phyloP scores from a whole-genome alignment of 1,284 basidiomycete species.

The Farysia itapuensis region DNA sequence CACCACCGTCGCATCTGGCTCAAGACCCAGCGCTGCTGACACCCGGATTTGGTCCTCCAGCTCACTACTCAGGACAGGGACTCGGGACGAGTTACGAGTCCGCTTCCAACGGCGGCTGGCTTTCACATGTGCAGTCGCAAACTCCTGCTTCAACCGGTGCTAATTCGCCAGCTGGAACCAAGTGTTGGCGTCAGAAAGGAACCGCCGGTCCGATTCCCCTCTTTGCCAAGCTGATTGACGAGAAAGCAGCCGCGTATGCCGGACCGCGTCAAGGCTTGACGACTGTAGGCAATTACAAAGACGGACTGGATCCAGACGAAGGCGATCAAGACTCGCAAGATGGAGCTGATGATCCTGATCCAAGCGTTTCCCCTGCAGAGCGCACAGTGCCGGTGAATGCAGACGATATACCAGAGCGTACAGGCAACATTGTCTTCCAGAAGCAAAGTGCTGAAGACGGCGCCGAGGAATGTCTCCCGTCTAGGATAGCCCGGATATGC shows the following conservation, averaged over 20 bases:
- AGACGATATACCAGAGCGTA: conserved; percentile 4
- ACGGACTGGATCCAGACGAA: conserved; percentile 45
- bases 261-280: conserved; percentile 16
- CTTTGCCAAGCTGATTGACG: conserved; percentile 17
- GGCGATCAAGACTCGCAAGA: conserved; percentile 41
- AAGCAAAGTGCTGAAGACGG: conserved; percentile 64
- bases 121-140: too few relatives aligned
- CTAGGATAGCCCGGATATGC: conserved; percentile 67
- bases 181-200: too few relatives aligned
- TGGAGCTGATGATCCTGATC: conserved; percentile 9
- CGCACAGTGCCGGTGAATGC: neutral
- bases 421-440: conserved; percentile 72
- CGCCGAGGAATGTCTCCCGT: conserved; percentile 63
- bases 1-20: neutral
- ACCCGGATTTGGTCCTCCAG: conserved; percentile 30
- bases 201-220: conserved; percentile 13
- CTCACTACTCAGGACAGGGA: conserved; percentile 17
- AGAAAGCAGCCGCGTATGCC: conserved; percentile 21
- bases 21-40: conserved; percentile 1
- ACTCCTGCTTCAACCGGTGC: neutral
- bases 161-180: neutral
- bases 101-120: neutral
- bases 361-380: neutral
- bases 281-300: conserved; percentile 42
- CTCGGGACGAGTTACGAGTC: conserved; percentile 19